A percentile compares a stretch with the other conserved stretches of the same genome.
phyloP scores from a whole-genome alignment of 139 green algal genomes.

The Chlamydomonas sphaeroides region DNA sequence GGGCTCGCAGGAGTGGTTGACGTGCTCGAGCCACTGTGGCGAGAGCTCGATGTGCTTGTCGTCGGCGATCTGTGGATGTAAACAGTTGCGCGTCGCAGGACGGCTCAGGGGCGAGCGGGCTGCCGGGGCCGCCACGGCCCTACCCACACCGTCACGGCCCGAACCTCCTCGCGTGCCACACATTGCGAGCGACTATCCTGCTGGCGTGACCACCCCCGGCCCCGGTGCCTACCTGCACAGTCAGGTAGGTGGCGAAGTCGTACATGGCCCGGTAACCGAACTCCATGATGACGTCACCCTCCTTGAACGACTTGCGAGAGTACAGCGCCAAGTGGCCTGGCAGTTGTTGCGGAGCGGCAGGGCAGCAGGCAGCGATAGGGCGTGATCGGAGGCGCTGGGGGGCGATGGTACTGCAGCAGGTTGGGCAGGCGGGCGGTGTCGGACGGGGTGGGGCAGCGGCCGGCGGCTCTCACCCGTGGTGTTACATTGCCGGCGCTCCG shows the following conservation, averaged over 20 bases:
- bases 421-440: neutral
- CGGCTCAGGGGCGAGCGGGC: neutral
- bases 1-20: conserved; percentile 19
- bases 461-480: neutral
- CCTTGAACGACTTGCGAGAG: neutral
- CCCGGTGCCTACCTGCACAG: neutral
- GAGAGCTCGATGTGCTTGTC: conserved; percentile 11
- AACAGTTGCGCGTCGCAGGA: neutral
- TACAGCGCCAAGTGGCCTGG: conserved; percentile 4
- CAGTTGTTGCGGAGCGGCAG: neutral
- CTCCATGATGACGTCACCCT: neutral
- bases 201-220: no score
- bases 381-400: no score
- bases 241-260: neutral
- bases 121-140: no score
- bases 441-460: neutral
- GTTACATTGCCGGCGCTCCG: neutral
- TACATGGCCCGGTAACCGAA: neutral
- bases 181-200: no score
- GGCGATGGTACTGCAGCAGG: neutral
- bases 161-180: no score
- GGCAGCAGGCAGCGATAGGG: neutral
- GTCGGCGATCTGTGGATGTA: neutral
- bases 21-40: neutral
- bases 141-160: neutral